Percentiles rank a stretch among this genome's conserved stretches.
These are phyloP conservation scores for Trichoderma reesei DNA, from an alignment of 495 filamentous ascomycete species.

Conservation along the genomic window DNA sequence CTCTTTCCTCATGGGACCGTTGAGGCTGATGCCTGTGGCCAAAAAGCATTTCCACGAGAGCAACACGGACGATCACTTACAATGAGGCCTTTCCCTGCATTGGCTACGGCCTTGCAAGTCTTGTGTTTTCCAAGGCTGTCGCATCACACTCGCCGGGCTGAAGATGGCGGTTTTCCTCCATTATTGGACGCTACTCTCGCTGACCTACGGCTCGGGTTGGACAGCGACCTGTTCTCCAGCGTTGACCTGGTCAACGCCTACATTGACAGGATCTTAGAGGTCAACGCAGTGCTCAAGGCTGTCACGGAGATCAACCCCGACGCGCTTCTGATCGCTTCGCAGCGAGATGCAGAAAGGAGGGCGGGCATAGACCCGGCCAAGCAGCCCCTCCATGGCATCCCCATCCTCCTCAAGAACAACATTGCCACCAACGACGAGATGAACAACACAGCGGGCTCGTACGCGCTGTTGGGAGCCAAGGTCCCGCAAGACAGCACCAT, in stretches of 20 bases:
- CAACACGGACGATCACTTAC: background rate
- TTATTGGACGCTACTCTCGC: slow-evolving; percentile 35
- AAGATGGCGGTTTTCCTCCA: background rate
- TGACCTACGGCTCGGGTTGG: slow-evolving; percentile 41
- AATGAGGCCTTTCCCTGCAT: background rate
- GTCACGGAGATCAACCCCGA: slow-evolving; percentile 40
- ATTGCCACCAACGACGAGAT: slow-evolving; percentile 60
- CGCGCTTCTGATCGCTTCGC: slow-evolving; percentile 28
- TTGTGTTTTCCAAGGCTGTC: background rate
- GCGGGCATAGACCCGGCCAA: slow-evolving; percentile 14
- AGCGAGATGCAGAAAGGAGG: slow-evolving; percentile 21
- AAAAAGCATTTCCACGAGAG: background rate
- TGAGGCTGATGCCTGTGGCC: no score
- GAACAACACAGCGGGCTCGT: slow-evolving; percentile 50
- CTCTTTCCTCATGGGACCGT: no score
- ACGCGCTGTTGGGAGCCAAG: slow-evolving; percentile 41
- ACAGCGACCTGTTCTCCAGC: slow-evolving; percentile 45
- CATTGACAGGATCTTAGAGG: slow-evolving; percentile 31
- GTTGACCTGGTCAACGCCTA: slow-evolving; percentile 47
- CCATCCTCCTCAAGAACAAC: slow-evolving; percentile 62
- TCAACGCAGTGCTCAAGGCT: slow-evolving; percentile 28
- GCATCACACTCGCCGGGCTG: no score
- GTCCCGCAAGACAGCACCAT: slow-evolving; percentile 37
- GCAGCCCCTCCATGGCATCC: slow-evolving; percentile 55
- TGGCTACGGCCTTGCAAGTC: background rate